Conservation (phyloP, 2,329 filamentous ascomycete species). For the Diaporthe sp. region DNA sequence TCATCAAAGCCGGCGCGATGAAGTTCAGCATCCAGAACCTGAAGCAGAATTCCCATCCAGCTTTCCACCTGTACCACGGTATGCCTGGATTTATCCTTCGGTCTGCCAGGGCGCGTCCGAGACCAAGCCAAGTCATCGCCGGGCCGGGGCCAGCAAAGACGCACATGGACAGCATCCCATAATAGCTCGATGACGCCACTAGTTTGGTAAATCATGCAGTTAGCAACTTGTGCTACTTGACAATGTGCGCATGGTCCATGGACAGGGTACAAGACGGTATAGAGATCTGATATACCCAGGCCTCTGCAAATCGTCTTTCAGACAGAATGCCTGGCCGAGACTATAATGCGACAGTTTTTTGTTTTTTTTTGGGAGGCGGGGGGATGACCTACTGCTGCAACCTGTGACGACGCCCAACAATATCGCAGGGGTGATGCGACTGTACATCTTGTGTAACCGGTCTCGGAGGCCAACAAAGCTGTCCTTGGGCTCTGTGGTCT, state of each 20-base stretch:
- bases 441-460: constrained; percentile 63
- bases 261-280: too few relatives aligned
- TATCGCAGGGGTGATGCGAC: constrained; percentile 68
- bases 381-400: constrained; percentile 48
- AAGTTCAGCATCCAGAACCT: constrained; percentile 51
- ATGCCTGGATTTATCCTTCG: constrained; percentile 24
- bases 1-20: constrained; percentile 57
- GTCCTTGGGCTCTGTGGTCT: constrained; percentile 79
- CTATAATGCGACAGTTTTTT: neutral
- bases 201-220: neutral
- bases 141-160: constrained; percentile 63
- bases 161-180: constrained; percentile 61
- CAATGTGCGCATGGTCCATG: neutral
- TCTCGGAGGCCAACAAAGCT: constrained; percentile 75
- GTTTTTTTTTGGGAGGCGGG: too few relatives aligned
- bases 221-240: constrained; percentile 10
- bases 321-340: neutral
- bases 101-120: constrained; percentile 30
- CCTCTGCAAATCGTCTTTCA: neutral
- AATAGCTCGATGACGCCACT: constrained; percentile 62
- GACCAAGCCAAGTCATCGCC: constrained; percentile 52
- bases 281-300: neutral
- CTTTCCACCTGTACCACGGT: constrained; percentile 31
- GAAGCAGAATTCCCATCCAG: constrained; percentile 34
- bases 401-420: constrained; percentile 70